Evolutionary conservation across 345 rosid species (phyloP).

Genomic region (Gossypium australe): DNA sequence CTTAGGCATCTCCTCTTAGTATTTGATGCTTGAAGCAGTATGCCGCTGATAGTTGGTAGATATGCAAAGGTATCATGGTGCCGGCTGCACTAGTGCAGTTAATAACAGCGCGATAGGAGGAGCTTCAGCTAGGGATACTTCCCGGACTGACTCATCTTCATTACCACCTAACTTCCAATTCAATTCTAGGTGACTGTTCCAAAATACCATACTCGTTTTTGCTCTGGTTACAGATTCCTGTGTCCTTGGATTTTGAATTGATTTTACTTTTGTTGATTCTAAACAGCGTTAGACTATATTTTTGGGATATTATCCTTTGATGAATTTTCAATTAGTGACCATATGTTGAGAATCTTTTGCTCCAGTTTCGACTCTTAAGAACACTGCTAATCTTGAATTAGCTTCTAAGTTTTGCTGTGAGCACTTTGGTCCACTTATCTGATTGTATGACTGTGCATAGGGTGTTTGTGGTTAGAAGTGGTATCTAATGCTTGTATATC

Average conservation of each 20-base stretch:
- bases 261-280: background rate
- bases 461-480: background rate
- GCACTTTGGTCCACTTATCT: background rate
- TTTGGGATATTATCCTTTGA: background rate
- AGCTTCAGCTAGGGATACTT: conserved; percentile 65
- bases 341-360: background rate
- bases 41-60: conserved; percentile 85
- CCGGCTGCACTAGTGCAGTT: conserved; percentile 91
- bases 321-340: background rate
- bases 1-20: conserved; percentile 29
- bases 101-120: conserved; percentile 75
- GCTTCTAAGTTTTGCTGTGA: background rate
- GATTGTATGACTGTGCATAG: background rate
- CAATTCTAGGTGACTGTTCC: conserved; percentile 53
- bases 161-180: conserved; percentile 50
- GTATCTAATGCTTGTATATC: background rate
- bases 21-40: conserved; percentile 67
- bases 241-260: background rate
- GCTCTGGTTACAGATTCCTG: background rate
- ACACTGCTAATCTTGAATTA: background rate
- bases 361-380: background rate
- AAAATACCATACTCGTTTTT: background rate
- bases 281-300: background rate
- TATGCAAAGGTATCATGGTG: conserved; percentile 95
- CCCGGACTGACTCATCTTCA: conserved; percentile 74